Evolutionary conservation across 2,329 filamentous ascomycete genomes (phyloP).

Genomic region (Alternaria brassicae): DNA sequence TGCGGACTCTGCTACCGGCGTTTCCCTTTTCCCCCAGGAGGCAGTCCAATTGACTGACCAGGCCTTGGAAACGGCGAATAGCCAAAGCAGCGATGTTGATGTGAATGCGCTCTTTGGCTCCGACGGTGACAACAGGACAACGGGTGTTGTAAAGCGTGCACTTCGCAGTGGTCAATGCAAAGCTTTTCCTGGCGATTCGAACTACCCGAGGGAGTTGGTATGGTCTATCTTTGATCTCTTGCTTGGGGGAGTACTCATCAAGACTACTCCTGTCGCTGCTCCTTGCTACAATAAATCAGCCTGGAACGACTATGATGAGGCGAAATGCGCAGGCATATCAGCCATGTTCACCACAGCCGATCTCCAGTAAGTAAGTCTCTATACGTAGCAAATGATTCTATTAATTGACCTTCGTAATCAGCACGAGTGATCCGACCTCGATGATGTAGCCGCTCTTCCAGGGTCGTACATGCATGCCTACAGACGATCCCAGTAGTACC

Average conservation of each 20-base stretch:
- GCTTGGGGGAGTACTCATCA: conserved; percentile 25
- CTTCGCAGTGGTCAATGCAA: conserved; percentile 24
- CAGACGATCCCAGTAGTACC: conserved; percentile 12
- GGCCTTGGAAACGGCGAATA: conserved; percentile 2
- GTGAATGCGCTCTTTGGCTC: conserved; percentile 43
- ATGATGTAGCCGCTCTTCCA: conserved; percentile 38
- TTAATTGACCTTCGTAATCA: neutral
- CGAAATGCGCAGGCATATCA: conserved; percentile 22
- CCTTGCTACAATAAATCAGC: conserved; percentile 32
- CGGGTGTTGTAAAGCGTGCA: neutral
- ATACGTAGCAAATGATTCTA: neutral
- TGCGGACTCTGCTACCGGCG: conserved; percentile 13
- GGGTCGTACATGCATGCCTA: conserved; percentile 34
- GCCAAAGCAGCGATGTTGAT: conserved; percentile 7
- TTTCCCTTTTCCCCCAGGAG: conserved; percentile 17
- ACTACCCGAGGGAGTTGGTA: conserved; percentile 20
- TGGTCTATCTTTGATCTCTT: conserved; percentile 30
- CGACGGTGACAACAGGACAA: conserved; percentile 2
- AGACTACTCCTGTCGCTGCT: conserved; percentile 30
- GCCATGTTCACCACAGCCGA: conserved; percentile 16
- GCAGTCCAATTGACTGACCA: conserved; percentile 25
- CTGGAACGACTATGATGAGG: conserved; percentile 14
- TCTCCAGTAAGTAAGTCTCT: conserved; percentile 11
- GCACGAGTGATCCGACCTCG: conserved; percentile 30
- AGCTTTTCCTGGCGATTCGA: conserved; percentile 28